phyloP scores from a whole-genome alignment of 441 rosid species.

The Populus hybrid region DNA sequence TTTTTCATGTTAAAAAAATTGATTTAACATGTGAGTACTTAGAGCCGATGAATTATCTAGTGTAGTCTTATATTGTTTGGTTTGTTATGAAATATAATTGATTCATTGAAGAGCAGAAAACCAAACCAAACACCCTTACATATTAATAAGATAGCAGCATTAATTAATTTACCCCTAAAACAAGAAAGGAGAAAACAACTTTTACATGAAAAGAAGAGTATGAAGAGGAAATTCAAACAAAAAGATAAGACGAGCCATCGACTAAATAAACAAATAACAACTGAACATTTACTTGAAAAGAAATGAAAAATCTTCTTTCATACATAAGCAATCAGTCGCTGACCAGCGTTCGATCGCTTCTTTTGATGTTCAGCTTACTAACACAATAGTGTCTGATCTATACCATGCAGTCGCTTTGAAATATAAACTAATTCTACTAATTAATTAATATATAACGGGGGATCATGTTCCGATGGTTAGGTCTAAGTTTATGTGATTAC shows the following conservation, averaged over 20 bases:
- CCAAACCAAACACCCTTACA: no score
- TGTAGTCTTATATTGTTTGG: no score
- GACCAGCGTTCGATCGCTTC: background rate
- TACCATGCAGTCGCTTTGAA: no score
- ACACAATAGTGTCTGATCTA: background rate
- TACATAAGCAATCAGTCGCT: background rate
- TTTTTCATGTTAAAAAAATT: no score
- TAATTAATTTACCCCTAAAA: background rate
- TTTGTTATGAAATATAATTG: no score
- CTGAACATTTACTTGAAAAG: background rate
- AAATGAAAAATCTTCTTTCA: background rate
- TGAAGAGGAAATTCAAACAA: background rate
- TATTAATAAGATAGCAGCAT: background rate
- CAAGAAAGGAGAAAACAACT: background rate
- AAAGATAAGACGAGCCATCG: background rate
- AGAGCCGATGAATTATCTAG: no score
- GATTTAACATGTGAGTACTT: no score
- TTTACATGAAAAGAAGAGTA: background rate
- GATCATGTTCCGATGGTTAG: slow-evolving; percentile 23
- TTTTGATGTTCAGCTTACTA: background rate
- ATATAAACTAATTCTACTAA: background rate
- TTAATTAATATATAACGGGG: background rate
- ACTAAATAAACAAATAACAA: background rate
- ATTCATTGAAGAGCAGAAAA: no score
- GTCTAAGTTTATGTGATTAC: slow-evolving; percentile 21